Evolutionary conservation across 257 asterid genomes (phyloP).

Genomic region (Penstemon newberryi): DNA sequence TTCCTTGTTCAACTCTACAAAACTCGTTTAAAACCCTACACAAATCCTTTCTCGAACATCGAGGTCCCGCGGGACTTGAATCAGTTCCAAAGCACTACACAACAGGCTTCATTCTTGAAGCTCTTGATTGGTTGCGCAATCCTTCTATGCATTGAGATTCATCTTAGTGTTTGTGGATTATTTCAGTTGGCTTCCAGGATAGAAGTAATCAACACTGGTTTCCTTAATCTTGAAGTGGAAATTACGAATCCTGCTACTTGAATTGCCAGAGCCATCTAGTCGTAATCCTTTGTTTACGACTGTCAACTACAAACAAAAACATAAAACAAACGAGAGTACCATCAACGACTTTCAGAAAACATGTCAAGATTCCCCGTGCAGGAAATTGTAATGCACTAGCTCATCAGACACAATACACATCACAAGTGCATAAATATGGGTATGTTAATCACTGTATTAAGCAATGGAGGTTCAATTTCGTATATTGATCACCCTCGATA

Average conservation of each 20-base stretch:
- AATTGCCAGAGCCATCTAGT: constrained; percentile 36
- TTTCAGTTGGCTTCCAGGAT: constrained; percentile 51
- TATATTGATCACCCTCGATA: too few relatives aligned
- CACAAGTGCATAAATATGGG: not conserved
- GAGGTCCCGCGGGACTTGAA: too few relatives aligned
- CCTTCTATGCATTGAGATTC: too few relatives aligned
- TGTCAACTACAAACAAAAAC: constrained; percentile 52
- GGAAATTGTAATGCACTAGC: not conserved
- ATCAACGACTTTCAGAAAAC: not conserved
- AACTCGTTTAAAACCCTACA: too few relatives aligned
- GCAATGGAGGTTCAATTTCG: not conserved
- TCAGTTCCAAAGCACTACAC: too few relatives aligned
- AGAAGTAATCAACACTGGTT: constrained; percentile 67
- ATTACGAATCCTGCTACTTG: constrained; percentile 52
- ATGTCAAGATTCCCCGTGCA: not conserved
- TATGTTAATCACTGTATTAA: not conserved
- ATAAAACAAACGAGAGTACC: constrained; percentile 14
- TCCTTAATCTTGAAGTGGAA: constrained; percentile 86
- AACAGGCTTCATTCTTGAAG: too few relatives aligned
- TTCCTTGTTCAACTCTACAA: too few relatives aligned
- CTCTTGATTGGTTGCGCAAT: too few relatives aligned
- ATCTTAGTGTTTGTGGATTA: too few relatives aligned
- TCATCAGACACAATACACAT: not conserved
- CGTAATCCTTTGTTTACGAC: constrained; percentile 55
- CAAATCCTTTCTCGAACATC: too few relatives aligned